Evolutionary conservation across 441 rosid species (phyloP), one percentile per base, ranked within the genome.

Genomic region (Hura crepitans): DNA sequence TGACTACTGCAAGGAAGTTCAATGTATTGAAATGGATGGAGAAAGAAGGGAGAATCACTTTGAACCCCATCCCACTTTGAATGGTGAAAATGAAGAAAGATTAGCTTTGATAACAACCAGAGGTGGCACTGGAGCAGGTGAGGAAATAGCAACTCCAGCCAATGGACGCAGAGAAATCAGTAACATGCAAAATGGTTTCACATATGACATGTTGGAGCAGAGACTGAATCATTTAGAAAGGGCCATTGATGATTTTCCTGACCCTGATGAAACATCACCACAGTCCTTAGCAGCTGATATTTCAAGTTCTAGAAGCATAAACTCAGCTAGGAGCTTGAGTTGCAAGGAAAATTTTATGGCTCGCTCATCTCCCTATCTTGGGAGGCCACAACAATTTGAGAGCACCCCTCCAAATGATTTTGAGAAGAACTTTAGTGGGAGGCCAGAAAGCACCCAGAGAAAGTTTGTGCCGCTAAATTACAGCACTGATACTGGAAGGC

Each of bases 1-100:
- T 79, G 97, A 82, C 66, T 81, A 80, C 84, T 88, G 96, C 89
- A 90, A 85, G 78, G 97, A 94, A 79, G 97, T 91, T 66, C 88
- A 81, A 55, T 91, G 98, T 77, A 81, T 92, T 62, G 93, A 88
- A 79, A 78, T 75, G 79, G 91, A 83, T 68, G 89, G 78, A 67
- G 69, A 80, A 66, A 75, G 74, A 31, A 72, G 77, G 71, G 79
- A 80, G 70, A 73, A 76, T 56, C 49, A 74, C 53, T 58, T 55
- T 27, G 80, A 78, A 37, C 68, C 79, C 65, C 68, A 11, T 71
- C 60, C 72, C 2, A 46, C 55, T 20, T 74, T 81, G 47, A 77
- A 76, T 56, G 78, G 77, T 79, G 83, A 62, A 69, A 63, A 46
- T 55, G 82, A 67, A 56, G 82, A 65, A 78, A 56, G 59, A 23